Evolutionary conservation across 257 asterid genomes (phyloP).

Genomic region (Solanum infundibuliforme): DNA sequence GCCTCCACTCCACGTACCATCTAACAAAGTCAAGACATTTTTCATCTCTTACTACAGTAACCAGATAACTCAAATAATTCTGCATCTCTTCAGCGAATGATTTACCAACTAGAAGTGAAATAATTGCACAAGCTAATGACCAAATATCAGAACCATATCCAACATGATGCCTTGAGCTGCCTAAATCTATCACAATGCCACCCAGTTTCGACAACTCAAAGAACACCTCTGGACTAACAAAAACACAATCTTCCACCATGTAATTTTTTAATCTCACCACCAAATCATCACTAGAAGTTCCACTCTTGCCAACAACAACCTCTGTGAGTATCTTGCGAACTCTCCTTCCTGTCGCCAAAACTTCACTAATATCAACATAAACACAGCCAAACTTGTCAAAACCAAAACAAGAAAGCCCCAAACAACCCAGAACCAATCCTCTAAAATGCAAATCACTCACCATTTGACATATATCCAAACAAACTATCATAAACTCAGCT

Average conservation of each 20-base stretch:
- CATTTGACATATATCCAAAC: conserved; percentile 56
- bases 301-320: background rate
- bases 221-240: conserved; percentile 66
- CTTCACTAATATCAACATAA: conserved; percentile 42
- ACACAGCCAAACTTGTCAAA: conserved; percentile 45
- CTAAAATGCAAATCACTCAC: conserved; percentile 51
- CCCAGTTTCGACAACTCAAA: conserved; percentile 18
- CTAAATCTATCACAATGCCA: conserved; percentile 24
- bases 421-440: conserved; percentile 50
- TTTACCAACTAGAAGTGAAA: conserved; percentile 46
- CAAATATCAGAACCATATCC: conserved; percentile 69
- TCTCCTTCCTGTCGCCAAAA: conserved; percentile 37
- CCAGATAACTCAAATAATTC: conserved; percentile 18
- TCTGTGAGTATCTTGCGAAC: conserved; percentile 7
- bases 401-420: conserved; percentile 39
- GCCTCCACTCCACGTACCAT: conserved; percentile 41
- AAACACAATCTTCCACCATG: conserved; percentile 24
- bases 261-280: conserved; percentile 1
- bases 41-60: conserved; percentile 19
- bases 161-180: conserved; percentile 21
- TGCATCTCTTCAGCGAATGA: conserved; percentile 36
- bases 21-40: conserved; percentile 20
- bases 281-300: background rate
- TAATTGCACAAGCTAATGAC: conserved; percentile 63
- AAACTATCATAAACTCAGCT: conserved; percentile 32